Conservation (phyloP, 129 eudicot genomes). For the Arctium lappa region DNA sequence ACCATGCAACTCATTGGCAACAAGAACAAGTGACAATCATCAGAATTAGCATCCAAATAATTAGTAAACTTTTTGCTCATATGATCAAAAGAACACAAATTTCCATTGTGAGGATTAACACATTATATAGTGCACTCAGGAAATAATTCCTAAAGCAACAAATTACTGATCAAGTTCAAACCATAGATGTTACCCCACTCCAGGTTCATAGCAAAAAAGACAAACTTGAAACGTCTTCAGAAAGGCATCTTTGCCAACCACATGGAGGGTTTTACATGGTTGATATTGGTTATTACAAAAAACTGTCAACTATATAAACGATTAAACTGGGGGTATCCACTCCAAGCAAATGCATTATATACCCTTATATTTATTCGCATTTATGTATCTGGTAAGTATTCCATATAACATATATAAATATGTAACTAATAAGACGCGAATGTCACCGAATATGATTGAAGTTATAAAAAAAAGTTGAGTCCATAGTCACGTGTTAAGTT, state of each 20-base stretch:
- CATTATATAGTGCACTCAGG: not conserved
- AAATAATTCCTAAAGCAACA: not conserved
- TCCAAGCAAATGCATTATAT: not conserved
- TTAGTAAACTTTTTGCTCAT: no score
- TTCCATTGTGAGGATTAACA: no score
- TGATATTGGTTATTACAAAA: not conserved
- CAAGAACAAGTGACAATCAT: no score
- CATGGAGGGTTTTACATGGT: not conserved
- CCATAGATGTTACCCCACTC: not conserved
- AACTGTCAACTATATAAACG: not conserved
- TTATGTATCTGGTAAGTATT: not conserved
- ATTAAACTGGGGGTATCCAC: not conserved
- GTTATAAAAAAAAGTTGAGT: not conserved
- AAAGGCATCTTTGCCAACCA: not conserved
- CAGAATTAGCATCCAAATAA: no score
- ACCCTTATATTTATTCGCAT: not conserved
- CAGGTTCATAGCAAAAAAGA: not conserved
- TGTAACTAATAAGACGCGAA: not conserved
- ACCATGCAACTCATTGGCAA: no score
- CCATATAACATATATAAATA: no score
- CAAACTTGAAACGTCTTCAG: not conserved
- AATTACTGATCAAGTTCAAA: not conserved
- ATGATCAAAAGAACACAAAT: no score
- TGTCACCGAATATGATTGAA: not conserved
- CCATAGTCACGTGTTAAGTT: not conserved